Evolutionary conservation across 75 land plant genomes (phyloP).

Genomic region (Pinus albicaulis): DNA sequence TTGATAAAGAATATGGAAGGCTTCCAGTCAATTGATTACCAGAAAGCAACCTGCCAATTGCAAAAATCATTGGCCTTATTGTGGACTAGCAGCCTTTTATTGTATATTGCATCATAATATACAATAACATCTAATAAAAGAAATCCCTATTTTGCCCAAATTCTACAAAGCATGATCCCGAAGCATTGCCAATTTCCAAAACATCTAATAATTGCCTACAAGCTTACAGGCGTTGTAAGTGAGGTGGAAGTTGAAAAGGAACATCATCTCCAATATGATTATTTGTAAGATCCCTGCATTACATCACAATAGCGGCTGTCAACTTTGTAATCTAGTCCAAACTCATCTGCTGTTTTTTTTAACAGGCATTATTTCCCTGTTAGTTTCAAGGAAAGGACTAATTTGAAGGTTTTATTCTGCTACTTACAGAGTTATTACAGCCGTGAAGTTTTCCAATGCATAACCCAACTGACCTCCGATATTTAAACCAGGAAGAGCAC

Average conservation of each 20-base stretch:
- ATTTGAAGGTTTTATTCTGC: neutral
- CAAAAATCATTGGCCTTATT: neutral
- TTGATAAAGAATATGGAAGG: constrained; percentile 27
- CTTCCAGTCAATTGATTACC: constrained; percentile 19
- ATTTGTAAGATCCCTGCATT: constrained; percentile 25
- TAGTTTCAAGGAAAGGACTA: neutral
- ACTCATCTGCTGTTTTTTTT: neutral
- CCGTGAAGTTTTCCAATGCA: constrained; percentile 24
- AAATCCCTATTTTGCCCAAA: neutral
- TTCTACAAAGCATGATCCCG: neutral
- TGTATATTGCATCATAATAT: neutral
- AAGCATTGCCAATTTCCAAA: neutral
- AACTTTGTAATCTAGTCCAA: neutral
- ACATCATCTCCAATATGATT: constrained; percentile 13
- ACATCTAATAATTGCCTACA: neutral
- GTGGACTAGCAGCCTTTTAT: no score
- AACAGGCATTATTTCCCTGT: neutral
- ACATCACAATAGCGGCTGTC: neutral
- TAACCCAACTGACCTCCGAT: constrained; percentile 49
- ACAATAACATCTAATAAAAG: neutral
- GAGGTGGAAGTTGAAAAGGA: constrained; percentile 22
- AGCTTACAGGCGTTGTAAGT: constrained; percentile 23
- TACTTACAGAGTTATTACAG: constrained; percentile 54
- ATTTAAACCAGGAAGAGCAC: constrained; percentile 22
- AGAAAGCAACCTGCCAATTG: constrained; percentile 9